These are phyloP conservation scores for Microdochium trichocladiopsis DNA, from an alignment of 2,329 filamentous ascomycete genomes.

Conservation along the genomic window DNA sequence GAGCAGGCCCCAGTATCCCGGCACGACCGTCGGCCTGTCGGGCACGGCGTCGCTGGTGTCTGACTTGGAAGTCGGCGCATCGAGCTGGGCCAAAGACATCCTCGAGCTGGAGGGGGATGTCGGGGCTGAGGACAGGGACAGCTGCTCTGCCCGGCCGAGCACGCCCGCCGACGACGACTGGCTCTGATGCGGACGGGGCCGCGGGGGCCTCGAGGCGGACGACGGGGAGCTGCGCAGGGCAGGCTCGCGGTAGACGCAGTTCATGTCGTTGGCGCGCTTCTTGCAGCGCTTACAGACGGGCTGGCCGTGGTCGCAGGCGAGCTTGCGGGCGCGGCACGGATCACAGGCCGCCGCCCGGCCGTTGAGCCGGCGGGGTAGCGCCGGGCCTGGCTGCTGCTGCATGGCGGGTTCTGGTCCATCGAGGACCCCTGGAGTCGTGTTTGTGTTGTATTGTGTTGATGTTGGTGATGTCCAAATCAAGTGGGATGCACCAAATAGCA, in stretches of 20 bases:
- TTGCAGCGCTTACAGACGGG: conserved; percentile 5
- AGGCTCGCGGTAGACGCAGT: conserved; percentile 3
- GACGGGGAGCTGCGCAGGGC: background rate
- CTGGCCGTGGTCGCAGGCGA: conserved; percentile 6
- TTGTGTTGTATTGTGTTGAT: no score
- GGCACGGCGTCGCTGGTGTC: background rate
- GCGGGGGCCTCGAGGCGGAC: background rate
- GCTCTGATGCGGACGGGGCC: background rate
- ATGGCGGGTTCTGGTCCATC: background rate
- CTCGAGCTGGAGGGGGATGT: background rate
- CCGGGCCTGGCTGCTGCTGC: background rate
- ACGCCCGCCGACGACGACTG: no score
- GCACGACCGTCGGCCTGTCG: background rate
- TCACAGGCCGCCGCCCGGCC: conserved; percentile 5
- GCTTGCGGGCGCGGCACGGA: conserved; percentile 5
- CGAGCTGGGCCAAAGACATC: background rate
- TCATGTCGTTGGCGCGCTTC: background rate
- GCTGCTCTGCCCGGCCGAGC: background rate
- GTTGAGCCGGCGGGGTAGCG: conserved; percentile 1
- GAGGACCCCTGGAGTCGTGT: background rate
- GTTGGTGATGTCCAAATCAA: no score
- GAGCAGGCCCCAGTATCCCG: conserved; percentile 8
- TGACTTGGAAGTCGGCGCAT: no score
- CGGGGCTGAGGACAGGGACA: background rate
- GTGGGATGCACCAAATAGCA: no score